Base-by-base conservation (phyloP, 257 asterid genomes). In the Rhazya stricta region DNA sequence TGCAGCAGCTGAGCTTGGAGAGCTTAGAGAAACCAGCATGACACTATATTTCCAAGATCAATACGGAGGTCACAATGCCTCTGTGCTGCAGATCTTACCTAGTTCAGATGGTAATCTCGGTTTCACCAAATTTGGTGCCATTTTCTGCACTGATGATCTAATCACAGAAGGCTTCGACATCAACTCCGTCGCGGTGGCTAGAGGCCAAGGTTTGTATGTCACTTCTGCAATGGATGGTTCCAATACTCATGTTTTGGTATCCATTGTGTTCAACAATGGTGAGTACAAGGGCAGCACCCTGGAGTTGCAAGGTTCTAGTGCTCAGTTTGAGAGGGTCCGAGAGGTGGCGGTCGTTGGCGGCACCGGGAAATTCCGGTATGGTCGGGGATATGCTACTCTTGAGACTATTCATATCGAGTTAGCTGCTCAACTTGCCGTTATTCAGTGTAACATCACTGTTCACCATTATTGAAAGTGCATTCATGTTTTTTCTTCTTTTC, bases 21-120 rank as follows among this genome's bases (percentile, higher is more conserved):
- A 69, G 73, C 74, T 71, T 4, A 71, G 50, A 71, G 74, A 71
- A 71, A 71, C 74, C 27, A 45, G 60, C 13, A 71, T 71, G 74
- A 43, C 74, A 27, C 3, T 71, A 5, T 71, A 71, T 50, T 71
- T 71, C 45, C 74, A 71, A 29, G 74, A 71, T 18, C 60, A 43
- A 43, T 45, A 12, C 18, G 60, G 61, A 19, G 74, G 74, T 29
- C 61, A 45, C 18, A 71, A 71, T 50, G 62, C 74, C 9, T 27
- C 74, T 5, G 60, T 71, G 9, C 43, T 46, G 9, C 61, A 32
- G 2, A 53, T 71, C 30, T 45, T 53, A 9, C 61, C 61, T 9
- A 71, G 29, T 34, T 34, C 74, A 30, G 63, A 53, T 19, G 60
- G 27, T 18, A 19, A 45, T 3, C 60, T 50, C 11, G 60, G 60